phyloP scores from a whole-genome alignment of 176 grass and related monocot genomes.

The Eremochloa ophiuroides region DNA sequence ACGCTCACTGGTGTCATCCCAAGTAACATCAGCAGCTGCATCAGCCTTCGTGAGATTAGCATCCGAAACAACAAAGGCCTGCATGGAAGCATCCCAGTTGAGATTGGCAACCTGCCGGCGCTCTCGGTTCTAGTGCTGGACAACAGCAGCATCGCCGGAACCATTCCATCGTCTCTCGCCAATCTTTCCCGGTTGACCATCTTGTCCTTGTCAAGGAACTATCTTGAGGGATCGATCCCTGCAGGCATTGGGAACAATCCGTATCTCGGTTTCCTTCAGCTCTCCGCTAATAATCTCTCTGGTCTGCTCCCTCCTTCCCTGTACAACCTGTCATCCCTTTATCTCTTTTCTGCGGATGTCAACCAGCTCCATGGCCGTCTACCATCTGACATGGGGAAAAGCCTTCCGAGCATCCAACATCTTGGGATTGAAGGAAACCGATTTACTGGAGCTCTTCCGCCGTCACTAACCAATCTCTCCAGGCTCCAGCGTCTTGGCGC shows the following conservation, averaged over 20 bases:
- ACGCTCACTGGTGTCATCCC: neutral
- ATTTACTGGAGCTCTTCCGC: neutral
- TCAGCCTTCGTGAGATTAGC: neutral
- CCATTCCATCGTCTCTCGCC: neutral
- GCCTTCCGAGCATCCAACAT: neutral
- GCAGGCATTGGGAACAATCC: neutral
- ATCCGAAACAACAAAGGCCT: neutral
- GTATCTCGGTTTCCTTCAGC: neutral
- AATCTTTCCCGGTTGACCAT: neutral
- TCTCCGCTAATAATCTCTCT: neutral
- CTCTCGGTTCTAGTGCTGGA: neutral
- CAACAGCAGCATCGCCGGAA: conserved; percentile 7
- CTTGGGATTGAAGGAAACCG: neutral
- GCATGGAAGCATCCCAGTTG: neutral
- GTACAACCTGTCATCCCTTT: conserved; percentile 8
- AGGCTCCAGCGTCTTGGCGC: neutral
- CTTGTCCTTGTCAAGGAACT: neutral
- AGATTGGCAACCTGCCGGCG: neutral
- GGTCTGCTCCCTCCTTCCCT: neutral
- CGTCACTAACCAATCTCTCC: neutral
- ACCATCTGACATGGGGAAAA: neutral
- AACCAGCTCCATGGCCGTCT: conserved; percentile 1
- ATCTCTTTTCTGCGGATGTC: neutral
- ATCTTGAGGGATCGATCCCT: neutral
- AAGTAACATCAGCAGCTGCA: neutral